These are phyloP conservation scores for Lachnellula suecica DNA, from an alignment of 2,329 filamentous ascomycete species.

Conservation along the genomic window DNA sequence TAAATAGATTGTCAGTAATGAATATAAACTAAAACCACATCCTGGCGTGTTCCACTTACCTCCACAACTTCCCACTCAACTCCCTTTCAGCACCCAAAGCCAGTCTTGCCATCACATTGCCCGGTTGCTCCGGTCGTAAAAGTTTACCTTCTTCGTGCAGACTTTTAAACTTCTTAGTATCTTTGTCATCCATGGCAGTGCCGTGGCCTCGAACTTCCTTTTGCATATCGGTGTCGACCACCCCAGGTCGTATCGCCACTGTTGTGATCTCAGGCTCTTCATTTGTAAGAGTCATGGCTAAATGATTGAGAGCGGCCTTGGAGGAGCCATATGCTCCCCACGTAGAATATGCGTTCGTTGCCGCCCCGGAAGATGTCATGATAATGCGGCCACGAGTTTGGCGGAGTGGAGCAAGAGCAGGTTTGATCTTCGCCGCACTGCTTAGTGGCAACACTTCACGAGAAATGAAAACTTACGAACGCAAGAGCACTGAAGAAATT, in stretches of 20 bases:
- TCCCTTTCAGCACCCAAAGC: constrained; percentile 62
- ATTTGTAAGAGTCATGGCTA: constrained; percentile 68
- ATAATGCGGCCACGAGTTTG: constrained; percentile 69
- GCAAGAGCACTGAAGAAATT: constrained; percentile 85
- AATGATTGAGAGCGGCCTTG: constrained; percentile 81
- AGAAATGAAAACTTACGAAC: constrained; percentile 54
- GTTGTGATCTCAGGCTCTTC: constrained; percentile 78
- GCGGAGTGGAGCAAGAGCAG: constrained; percentile 68
- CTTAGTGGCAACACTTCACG: constrained; percentile 3
- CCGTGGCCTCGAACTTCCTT: constrained; percentile 73
- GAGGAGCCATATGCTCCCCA: constrained; percentile 83
- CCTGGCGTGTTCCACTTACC: constrained; percentile 49
- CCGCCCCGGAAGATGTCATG: constrained; percentile 78
- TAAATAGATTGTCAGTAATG: constrained; percentile 34
- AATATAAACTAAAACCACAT: too few species aligned
- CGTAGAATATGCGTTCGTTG: constrained; percentile 61
- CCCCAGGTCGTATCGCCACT: constrained; percentile 73
- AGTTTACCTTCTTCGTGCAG: constrained; percentile 71
- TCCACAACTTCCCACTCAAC: constrained; percentile 75
- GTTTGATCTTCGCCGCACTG: constrained; percentile 56
- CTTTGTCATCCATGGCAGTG: constrained; percentile 55
- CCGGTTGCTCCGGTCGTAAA: constrained; percentile 80
- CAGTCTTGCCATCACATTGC: constrained; percentile 80
- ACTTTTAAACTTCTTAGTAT: constrained; percentile 64
- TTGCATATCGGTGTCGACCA: constrained; percentile 91